Evolutionary conservation across 1,284 basidiomycete species (phyloP).

Genomic region (Malassezia caprae): DNA sequence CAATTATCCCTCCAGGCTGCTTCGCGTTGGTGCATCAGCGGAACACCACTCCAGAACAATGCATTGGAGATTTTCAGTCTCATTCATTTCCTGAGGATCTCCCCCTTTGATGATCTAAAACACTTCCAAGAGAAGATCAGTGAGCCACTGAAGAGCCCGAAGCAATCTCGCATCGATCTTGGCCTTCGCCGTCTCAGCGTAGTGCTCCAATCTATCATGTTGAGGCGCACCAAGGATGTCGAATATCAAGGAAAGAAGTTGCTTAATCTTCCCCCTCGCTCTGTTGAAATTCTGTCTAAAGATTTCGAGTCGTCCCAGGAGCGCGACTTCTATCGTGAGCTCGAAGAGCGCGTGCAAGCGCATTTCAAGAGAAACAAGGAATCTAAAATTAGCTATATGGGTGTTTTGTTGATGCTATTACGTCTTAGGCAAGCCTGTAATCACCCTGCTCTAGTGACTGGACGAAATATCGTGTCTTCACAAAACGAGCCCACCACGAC

Average conservation of each 20-base stretch:
- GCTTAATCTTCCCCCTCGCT: conserved; percentile 69
- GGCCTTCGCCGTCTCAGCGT: conserved; percentile 54
- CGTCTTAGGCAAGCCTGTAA: conserved; percentile 65
- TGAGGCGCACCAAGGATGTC: conserved; percentile 74
- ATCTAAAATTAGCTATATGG: conserved; percentile 63
- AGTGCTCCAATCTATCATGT: conserved; percentile 76
- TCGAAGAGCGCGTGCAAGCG: conserved; percentile 65
- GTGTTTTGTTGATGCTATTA: conserved; percentile 71
- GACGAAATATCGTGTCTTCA: neutral
- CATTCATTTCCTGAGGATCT: conserved; percentile 74
- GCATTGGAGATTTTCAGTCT: conserved; percentile 81
- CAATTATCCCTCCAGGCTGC: conserved; percentile 52
- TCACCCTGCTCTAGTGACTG: conserved; percentile 31
- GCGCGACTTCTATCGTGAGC: conserved; percentile 65
- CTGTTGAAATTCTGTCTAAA: conserved; percentile 60
- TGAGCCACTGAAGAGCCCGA: conserved; percentile 56
- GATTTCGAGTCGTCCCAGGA: conserved; percentile 55
- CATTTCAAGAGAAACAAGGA: conserved; percentile 56
- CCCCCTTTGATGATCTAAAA: conserved; percentile 69
- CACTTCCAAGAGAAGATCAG: conserved; percentile 70
- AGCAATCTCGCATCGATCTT: conserved; percentile 29
- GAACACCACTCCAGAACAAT: conserved; percentile 61
- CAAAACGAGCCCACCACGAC: neutral
- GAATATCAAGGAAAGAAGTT: conserved; percentile 63
- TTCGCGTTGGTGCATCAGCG: conserved; percentile 48